Evolutionary conservation across 2,329 filamentous ascomycete species (phyloP), one percentile per base, ranked within the genome.

Genomic region (Leptosphaerulina australis): DNA sequence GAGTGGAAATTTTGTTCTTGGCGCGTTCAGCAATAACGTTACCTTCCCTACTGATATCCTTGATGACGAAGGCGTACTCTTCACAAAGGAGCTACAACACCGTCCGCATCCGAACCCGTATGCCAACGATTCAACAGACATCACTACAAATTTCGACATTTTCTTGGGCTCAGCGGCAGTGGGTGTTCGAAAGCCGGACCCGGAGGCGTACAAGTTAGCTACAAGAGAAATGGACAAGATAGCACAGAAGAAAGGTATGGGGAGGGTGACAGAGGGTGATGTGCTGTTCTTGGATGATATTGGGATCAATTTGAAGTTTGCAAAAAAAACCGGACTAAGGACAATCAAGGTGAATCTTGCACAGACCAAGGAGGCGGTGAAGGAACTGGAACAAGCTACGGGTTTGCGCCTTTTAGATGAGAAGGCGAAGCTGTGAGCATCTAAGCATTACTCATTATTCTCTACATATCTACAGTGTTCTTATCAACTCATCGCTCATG

Each of bases 231-330:
- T 94, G 58, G 79, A 89, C 62, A 79, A 82, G 53, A 84, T 83
- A 58, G 84, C 86, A 1, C 79, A 75, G 65, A 72, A 77, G 18
- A 84, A 83, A 70, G 76, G 79, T 3, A 72, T 70, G 12, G 73
- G 76, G 5, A 77, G 80, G 0, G 77, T 95, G 7, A 71, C 76
- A 47, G 76, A 87, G 0, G 76, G 76, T 0, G 90, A 97, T 46
- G 78, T 97, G 34, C 74, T 96, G 4, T 99, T 99, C 69, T 74
- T 97, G 39, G 94, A 97, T 70, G 92, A 97, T 64, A 96, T 99
- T 70, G 94, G 94, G 1, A 86, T 92, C 73, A 99, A 99, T 70
- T 73, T 97, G 50, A 94, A 92, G 77, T 87, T 82, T 34, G 94
- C 86, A 1, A 88, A 81, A 73, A 81, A 80, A 38, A 77, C 85